Percentiles rank a stretch among this genome's conserved stretches.
These are phyloP conservation scores for Lichtheimia ornata DNA, from an alignment of 371 early-diverging fungal genomes.

Conservation along the genomic window DNA sequence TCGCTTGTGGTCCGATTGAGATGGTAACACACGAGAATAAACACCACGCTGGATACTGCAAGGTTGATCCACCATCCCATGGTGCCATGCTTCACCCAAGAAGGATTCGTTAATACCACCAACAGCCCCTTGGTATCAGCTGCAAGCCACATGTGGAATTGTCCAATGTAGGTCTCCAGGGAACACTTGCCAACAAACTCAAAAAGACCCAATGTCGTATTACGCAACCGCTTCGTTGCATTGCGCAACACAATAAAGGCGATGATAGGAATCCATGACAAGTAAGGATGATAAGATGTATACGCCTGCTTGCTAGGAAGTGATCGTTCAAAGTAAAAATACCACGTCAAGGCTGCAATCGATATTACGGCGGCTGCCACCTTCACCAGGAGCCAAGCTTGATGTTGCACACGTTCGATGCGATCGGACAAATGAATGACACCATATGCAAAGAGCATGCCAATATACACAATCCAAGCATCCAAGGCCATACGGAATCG, in stretches of 20 bases:
- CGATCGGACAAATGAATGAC: slow-evolving; percentile 46
- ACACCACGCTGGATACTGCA: slow-evolving; percentile 49
- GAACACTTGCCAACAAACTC: slow-evolving; percentile 66
- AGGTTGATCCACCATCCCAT: slow-evolving; percentile 64
- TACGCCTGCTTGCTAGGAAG: slow-evolving; percentile 52
- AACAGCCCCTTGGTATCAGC: slow-evolving; percentile 72
- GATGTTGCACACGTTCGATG: slow-evolving; percentile 36
- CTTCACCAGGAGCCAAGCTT: slow-evolving; percentile 38
- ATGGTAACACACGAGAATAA: slow-evolving; percentile 55
- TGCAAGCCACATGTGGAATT: slow-evolving; percentile 80
- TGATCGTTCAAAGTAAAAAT: slow-evolving; percentile 54
- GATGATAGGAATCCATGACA: slow-evolving; percentile 64
- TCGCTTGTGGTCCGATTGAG: slow-evolving; percentile 56
- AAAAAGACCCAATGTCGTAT: slow-evolving; percentile 55
- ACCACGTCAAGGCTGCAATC: slow-evolving; percentile 39
- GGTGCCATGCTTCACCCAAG: slow-evolving; percentile 25
- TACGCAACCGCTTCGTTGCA: slow-evolving; percentile 49
- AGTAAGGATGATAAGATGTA: slow-evolving; percentile 63
- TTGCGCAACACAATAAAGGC: slow-evolving; percentile 73
- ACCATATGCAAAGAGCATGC: slow-evolving; percentile 56
- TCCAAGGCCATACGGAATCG: slow-evolving; percentile 66
- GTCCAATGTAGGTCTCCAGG: slow-evolving; percentile 78
- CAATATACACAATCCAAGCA: slow-evolving; percentile 63
- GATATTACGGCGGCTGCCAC: slow-evolving; percentile 32
- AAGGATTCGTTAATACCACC: slow-evolving; percentile 35